Evolutionary conservation across 2,329 filamentous ascomycete genomes (phyloP), one percentile per base, ranked within the genome.

Genomic region (Aspergillus brasiliensis): DNA sequence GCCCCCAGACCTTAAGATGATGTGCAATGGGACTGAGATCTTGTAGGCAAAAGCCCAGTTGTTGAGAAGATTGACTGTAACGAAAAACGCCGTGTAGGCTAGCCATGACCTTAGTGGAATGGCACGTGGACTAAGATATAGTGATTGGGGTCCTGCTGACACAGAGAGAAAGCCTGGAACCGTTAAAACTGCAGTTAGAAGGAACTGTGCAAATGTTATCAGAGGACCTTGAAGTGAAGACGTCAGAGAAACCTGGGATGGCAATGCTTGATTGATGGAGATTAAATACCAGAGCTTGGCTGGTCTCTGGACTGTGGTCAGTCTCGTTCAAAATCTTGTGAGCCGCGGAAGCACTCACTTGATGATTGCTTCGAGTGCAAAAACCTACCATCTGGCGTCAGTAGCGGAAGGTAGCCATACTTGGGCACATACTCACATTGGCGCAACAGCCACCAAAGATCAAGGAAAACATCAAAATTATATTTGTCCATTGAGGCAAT

Each of bases 1-100:
- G 15, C 95, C 95, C 52, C 94, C 96, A 51, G 93, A 97, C 56
- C 95, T 87, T 28, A 99, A 82, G 66, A 99, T 98, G 69, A 99
- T 99, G 73, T 99, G 95, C 51, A 99, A 88, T 1, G 95, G 95
- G 0, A 99, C 92, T 6, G 92, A 97, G 58, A 99, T 98, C 68
- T 92, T 88, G 79, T 97, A 99, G 63, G 92, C 93, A 76, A 99
- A 99, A 6, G 94, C 95, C 82, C 94, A 94, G 71, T 99, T 99
- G 79, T 99, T 99, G 72, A 99, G 80, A 59, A 98, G 87, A 70
- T 98, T 99, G 78, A 99, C 95, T 63, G 86, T 85, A 75, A 96
- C 95, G 78, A 98, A 98, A 67, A 97, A 85, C 3, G 90, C 81
- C 44, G 97, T 97, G 73, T 96, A 97, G 70, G 94, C 82, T 52